Percentiles rank a stretch among this genome's conserved stretches.
phyloP scores from a whole-genome alignment of 192 early-diverging fungal species.

The Mortierella antarctica region DNA sequence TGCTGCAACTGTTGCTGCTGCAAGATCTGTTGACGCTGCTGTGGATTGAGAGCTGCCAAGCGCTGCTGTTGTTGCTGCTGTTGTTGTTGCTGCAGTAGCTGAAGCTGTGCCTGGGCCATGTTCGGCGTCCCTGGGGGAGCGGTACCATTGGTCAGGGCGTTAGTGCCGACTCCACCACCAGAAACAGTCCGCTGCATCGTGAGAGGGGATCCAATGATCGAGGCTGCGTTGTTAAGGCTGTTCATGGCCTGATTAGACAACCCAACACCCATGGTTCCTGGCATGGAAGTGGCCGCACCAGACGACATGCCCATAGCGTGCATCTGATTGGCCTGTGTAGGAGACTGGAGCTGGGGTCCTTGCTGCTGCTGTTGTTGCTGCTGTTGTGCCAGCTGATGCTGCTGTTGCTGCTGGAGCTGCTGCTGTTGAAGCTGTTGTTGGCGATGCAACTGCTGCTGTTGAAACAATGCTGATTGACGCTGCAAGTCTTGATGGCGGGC shows the following conservation, averaged over 20 bases:
- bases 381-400: constrained; percentile 20
- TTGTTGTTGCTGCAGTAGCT: constrained; percentile 9
- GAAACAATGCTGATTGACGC: constrained; percentile 5
- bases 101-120: constrained; percentile 35
- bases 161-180: constrained; percentile 1
- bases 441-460: constrained; percentile 13
- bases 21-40: not conserved
- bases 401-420: constrained; percentile 23
- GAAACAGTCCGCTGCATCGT: constrained; percentile 43
- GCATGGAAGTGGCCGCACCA: constrained; percentile 16
- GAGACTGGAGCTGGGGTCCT: constrained; percentile 33
- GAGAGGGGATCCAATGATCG: constrained; percentile 40
- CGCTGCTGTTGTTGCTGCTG: constrained; percentile 17
- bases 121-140: constrained; percentile 33
- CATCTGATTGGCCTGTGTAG: constrained; percentile 36
- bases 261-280: constrained; percentile 4
- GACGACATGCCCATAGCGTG: constrained; percentile 30
- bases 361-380: constrained; percentile 36
- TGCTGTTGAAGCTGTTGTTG: constrained; percentile 37
- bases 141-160: constrained; percentile 6
- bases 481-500: constrained; percentile 4
- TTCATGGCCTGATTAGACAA: constrained; percentile 13
- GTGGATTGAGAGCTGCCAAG: constrained; percentile 2
- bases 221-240: constrained; percentile 10
- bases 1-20: constrained; percentile 20